These are phyloP conservation scores for Megacollybia marginata DNA, from an alignment of 768 basidiomycete genomes.

Conservation along the genomic window DNA sequence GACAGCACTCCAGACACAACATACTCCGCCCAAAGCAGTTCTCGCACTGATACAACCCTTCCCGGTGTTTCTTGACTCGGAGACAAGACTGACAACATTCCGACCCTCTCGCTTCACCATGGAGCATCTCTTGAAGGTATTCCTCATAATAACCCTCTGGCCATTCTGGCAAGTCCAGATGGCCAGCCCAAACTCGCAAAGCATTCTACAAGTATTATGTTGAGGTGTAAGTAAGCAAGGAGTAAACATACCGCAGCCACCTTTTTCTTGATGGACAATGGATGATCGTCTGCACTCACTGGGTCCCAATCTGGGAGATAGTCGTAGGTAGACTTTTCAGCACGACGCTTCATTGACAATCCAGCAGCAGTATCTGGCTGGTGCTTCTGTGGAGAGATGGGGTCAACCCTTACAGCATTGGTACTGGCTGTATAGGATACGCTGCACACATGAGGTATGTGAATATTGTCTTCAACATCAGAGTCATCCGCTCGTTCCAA, in stretches of 20 bases:
- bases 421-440: not conserved
- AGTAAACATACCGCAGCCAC: not conserved
- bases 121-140: too few species aligned
- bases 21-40: not conserved
- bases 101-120: not conserved
- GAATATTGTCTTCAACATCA: not conserved
- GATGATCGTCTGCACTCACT: not conserved
- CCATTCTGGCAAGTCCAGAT: not conserved
- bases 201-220: not conserved
- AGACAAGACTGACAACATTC: not conserved
- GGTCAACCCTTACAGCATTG: too few species aligned
- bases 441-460: not conserved
- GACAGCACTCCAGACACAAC: not conserved
- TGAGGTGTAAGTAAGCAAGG: not conserved
- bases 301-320: not conserved
- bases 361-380: not conserved
- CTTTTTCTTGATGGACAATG: not conserved
- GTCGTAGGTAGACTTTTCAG: not conserved
- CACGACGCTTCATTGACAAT: not conserved
- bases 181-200: not conserved
- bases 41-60: not conserved
- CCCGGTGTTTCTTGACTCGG: not conserved
- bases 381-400: too few species aligned
- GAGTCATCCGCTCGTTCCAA: not conserved
- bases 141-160: not conserved